These are phyloP conservation scores for Penicillium sp. DNA, from an alignment of 2,329 filamentous ascomycete species.

Conservation along the genomic window DNA sequence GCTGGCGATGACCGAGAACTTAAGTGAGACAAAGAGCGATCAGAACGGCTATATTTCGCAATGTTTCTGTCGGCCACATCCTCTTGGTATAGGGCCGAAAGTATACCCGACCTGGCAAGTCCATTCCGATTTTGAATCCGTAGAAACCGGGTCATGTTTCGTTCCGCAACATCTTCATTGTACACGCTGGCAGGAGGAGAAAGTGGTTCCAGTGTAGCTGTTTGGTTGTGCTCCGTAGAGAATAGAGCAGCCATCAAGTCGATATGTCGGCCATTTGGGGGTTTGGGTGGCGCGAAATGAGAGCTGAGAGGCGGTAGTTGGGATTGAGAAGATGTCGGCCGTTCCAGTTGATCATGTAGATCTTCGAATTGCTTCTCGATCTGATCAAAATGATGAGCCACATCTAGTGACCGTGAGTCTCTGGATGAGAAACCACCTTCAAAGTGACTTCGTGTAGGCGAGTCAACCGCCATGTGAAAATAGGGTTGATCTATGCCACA, in stretches of 20 bases:
- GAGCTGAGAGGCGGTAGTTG: conserved; percentile 24
- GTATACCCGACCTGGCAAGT: conserved; percentile 29
- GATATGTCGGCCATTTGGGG: conserved; percentile 34
- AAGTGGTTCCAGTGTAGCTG: conserved; percentile 18
- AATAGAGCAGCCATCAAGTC: conserved; percentile 42
- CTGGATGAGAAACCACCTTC: conserved; percentile 10
- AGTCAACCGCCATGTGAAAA: conserved; percentile 6
- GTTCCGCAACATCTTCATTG: conserved; percentile 45
- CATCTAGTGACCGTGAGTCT: conserved; percentile 21
- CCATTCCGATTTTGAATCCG: conserved; percentile 27
- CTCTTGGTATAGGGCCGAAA: conserved; percentile 40
- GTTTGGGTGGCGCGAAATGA: conserved; percentile 19
- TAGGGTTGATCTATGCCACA: conserved; percentile 5
- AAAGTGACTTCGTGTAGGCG: conserved; percentile 11
- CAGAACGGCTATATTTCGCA: conserved; percentile 22
- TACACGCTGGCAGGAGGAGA: conserved; percentile 36
- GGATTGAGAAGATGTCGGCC: conserved; percentile 28
- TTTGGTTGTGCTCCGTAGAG: conserved; percentile 31
- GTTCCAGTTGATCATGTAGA: conserved; percentile 36
- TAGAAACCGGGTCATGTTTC: conserved; percentile 39
- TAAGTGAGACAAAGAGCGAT: conserved; percentile 21
- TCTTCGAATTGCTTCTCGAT: conserved; percentile 42
- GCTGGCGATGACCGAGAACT: conserved; percentile 20
- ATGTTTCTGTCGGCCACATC: conserved; percentile 44
- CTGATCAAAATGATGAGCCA: conserved; percentile 34